These are phyloP conservation scores for Whalleya microplaca DNA, from an alignment of 2,329 filamentous ascomycete species.

Conservation along the genomic window DNA sequence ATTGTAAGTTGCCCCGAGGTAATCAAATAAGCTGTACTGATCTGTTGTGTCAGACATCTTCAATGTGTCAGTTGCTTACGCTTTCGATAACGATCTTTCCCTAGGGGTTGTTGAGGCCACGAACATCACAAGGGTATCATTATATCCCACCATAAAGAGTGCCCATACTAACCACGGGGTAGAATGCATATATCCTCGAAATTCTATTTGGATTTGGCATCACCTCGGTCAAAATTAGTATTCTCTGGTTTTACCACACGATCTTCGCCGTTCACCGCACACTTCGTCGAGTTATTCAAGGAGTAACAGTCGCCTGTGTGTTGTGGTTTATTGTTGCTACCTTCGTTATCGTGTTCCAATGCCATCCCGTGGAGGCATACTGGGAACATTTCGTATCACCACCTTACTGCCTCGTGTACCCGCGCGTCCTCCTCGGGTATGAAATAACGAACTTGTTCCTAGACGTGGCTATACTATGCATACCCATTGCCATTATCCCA, in stretches of 20 bases:
- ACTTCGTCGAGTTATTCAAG: background rate
- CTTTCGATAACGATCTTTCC: no score
- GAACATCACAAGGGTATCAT: background rate
- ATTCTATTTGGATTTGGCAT: conserved; percentile 1
- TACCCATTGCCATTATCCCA: background rate
- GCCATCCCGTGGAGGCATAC: background rate
- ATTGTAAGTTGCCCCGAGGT: conserved; percentile 1
- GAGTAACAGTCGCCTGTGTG: background rate
- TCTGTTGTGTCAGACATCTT: background rate
- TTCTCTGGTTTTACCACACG: conserved; percentile 11
- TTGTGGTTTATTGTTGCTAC: conserved; percentile 7
- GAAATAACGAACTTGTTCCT: conserved; percentile 10
- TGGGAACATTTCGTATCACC: background rate
- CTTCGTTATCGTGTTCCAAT: conserved; percentile 7
- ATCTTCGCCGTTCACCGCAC: conserved; percentile 1
- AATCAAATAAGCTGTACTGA: no score
- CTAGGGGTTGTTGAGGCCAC: background rate
- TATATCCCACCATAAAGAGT: no score
- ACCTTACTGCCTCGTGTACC: background rate
- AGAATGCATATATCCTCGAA: background rate
- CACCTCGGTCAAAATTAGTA: conserved; percentile 8
- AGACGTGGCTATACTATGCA: conserved; percentile 1
- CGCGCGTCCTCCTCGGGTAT: background rate
- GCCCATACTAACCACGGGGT: background rate
- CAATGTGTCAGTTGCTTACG: background rate